Evolutionary conservation across 768 basidiomycete species (phyloP).

Genomic region (Candolleomyces efflorescens): DNA sequence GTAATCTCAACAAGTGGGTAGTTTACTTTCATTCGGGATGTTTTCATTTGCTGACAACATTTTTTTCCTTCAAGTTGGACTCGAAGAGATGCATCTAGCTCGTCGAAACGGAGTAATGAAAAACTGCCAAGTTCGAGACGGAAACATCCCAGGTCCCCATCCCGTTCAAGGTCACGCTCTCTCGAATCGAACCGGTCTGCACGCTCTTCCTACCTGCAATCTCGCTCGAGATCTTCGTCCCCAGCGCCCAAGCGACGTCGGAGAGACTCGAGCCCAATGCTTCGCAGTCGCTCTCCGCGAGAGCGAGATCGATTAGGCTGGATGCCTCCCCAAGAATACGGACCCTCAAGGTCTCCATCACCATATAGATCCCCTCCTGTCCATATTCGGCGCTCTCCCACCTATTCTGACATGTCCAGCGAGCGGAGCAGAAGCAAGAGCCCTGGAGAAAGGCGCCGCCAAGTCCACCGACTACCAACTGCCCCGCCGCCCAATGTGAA

Average conservation of each 20-base stretch:
- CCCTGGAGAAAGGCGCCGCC: constrained; percentile 45
- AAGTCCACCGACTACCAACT: constrained; percentile 63
- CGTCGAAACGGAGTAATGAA: constrained; percentile 33
- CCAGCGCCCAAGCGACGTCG: constrained; percentile 54
- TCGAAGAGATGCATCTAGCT: constrained; percentile 45
- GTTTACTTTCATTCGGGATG: constrained; percentile 7
- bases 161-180: constrained; percentile 60
- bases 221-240: constrained; percentile 56
- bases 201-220: constrained; percentile 61
- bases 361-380: constrained; percentile 36
- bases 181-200: constrained; percentile 63
- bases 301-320: constrained; percentile 39
- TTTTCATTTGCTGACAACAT: constrained; percentile 7
- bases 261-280: constrained; percentile 45
- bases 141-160: constrained; percentile 50
- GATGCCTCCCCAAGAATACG: constrained; percentile 18
- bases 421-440: constrained; percentile 57
- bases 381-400: constrained; percentile 41
- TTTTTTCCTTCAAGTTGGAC: constrained; percentile 52
- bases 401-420: constrained; percentile 43
- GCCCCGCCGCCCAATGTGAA: constrained; percentile 12
- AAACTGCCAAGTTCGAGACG: constrained; percentile 28
- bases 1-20: constrained; percentile 70
- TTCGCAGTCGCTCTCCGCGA: constrained; percentile 46
- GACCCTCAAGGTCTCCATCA: constrained; percentile 35